Percentiles rank a stretch among this genome's conserved stretches.
phyloP scores from a whole-genome alignment of 2,329 filamentous ascomycete genomes.

The Aquanectria penicillioides region DNA sequence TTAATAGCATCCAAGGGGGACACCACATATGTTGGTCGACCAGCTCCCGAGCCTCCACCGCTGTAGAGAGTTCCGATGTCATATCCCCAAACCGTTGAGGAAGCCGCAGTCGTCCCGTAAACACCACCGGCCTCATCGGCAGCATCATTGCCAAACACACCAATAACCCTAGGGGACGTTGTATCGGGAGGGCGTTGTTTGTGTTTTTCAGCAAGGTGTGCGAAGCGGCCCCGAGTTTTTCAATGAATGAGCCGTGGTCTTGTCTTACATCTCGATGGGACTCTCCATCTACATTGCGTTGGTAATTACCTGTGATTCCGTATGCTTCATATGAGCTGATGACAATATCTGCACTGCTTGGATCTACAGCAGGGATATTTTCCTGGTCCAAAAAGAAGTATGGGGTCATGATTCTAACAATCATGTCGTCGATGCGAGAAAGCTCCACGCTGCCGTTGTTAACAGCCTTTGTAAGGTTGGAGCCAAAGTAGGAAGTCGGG shows the following conservation, averaged over 20 bases:
- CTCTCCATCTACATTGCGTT: conserved; percentile 48
- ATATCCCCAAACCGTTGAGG: background rate
- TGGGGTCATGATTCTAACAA: conserved; percentile 60
- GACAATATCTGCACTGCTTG: conserved; percentile 48
- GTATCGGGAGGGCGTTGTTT: conserved; percentile 66
- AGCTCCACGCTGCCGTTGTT: conserved; percentile 54
- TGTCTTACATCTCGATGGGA: conserved; percentile 59
- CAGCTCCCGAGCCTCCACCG: conserved; percentile 73
- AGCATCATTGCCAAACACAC: conserved; percentile 61
- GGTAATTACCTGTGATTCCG: conserved; percentile 45
- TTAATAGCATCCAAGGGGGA: conserved; percentile 74
- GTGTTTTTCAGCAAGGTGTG: conserved; percentile 78
- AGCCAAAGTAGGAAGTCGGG: conserved; percentile 53
- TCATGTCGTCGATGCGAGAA: conserved; percentile 55
- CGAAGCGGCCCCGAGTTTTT: conserved; percentile 62
- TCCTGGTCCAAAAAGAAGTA: conserved; percentile 59
- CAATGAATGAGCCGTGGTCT: conserved; percentile 62
- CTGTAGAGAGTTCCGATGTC: conserved; percentile 71
- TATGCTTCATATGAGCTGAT: no score
- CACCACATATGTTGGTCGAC: conserved; percentile 73
- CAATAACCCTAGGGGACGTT: conserved; percentile 61
- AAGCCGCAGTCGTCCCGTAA: background rate
- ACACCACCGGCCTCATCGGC: conserved; percentile 36
- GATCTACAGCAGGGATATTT: conserved; percentile 53
- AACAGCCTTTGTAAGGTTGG: conserved; percentile 55